Percentiles rank a stretch among this genome's conserved stretches.
These are phyloP conservation scores for Linnemannia elongata DNA, from an alignment of 192 early-diverging fungal genomes.

Conservation along the genomic window DNA sequence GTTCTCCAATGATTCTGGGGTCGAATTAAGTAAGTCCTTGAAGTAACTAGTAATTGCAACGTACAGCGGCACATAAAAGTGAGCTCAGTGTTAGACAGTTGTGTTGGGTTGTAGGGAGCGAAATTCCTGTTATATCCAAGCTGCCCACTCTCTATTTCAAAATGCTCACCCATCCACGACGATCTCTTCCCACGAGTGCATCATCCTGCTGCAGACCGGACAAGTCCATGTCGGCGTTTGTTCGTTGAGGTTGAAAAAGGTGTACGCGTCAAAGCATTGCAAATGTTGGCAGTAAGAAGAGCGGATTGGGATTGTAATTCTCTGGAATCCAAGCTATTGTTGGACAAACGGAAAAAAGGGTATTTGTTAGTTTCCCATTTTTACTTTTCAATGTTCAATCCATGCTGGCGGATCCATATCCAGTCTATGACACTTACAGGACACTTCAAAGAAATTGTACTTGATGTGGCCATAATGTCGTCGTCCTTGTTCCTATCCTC, in stretches of 20 bases:
- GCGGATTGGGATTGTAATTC: conserved; percentile 74
- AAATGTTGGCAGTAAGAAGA: conserved; percentile 77
- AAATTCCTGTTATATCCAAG: conserved; percentile 40
- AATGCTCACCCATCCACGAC: conserved; percentile 78
- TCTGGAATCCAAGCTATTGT: conserved; percentile 69
- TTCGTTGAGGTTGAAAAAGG: conserved; percentile 80
- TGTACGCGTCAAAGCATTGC: conserved; percentile 88
- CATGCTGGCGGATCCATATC: neutral
- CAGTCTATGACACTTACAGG: conserved; percentile 65
- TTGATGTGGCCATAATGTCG: conserved; percentile 75
- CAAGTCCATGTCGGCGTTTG: conserved; percentile 78
- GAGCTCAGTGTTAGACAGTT: conserved; percentile 41
- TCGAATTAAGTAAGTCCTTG: conserved; percentile 55
- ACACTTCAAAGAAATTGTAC: conserved; percentile 78
- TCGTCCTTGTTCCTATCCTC: conserved; percentile 66
- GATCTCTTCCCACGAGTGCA: conserved; percentile 70
- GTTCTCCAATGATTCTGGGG: conserved; percentile 53
- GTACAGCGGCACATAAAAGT: neutral
- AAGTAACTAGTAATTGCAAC: conserved; percentile 50
- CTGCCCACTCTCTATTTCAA: conserved; percentile 36
- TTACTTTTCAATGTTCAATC: neutral
- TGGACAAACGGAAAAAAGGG: neutral
- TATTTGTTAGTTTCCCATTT: neutral
- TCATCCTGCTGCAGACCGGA: conserved; percentile 73
- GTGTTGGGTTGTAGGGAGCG: neutral